These are phyloP conservation scores for Leucoagaricus sp. DNA, from an alignment of 1,284 basidiomycete species.

Conservation along the genomic window DNA sequence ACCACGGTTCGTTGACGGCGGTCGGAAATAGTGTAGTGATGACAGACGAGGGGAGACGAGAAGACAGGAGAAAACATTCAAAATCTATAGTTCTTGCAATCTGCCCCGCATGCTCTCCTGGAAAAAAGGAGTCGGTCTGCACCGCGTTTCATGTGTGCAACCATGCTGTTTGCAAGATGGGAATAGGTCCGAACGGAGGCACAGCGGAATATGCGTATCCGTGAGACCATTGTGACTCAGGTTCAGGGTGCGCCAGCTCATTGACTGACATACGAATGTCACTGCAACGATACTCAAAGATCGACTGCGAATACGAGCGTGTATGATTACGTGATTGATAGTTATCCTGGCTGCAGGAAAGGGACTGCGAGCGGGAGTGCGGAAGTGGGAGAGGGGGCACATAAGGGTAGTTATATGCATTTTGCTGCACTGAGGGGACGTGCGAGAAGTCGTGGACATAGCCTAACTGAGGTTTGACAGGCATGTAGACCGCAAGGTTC, in stretches of 20 bases:
- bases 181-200: constrained; percentile 40
- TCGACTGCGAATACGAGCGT: constrained; percentile 62
- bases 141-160: constrained; percentile 44
- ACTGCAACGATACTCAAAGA: constrained; percentile 51
- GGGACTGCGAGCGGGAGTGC: constrained; percentile 58
- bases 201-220: constrained; percentile 38
- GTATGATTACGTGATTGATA: constrained; percentile 47
- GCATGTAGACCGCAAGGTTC: constrained; percentile 35
- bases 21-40: constrained; percentile 35
- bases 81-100: constrained; percentile 11
- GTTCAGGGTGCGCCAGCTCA: constrained; percentile 38
- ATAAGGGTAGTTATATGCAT: constrained; percentile 48
- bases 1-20: constrained; percentile 31
- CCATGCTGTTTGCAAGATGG: constrained; percentile 50
- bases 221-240: constrained; percentile 43
- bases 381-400: constrained; percentile 36
- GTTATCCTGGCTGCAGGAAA: constrained; percentile 53
- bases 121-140: constrained; percentile 14
- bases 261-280: constrained; percentile 45
- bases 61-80: constrained; percentile 22
- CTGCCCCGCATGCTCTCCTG: constrained; percentile 17
- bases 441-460: constrained; percentile 39
- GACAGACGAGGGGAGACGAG: constrained; percentile 27
- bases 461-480: constrained; percentile 37
- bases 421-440: constrained; percentile 28